Percentiles rank a stretch among this genome's conserved stretches.
Conservation (phyloP, 2,329 filamentous ascomycete species). For the Sphaerulina musiva region DNA sequence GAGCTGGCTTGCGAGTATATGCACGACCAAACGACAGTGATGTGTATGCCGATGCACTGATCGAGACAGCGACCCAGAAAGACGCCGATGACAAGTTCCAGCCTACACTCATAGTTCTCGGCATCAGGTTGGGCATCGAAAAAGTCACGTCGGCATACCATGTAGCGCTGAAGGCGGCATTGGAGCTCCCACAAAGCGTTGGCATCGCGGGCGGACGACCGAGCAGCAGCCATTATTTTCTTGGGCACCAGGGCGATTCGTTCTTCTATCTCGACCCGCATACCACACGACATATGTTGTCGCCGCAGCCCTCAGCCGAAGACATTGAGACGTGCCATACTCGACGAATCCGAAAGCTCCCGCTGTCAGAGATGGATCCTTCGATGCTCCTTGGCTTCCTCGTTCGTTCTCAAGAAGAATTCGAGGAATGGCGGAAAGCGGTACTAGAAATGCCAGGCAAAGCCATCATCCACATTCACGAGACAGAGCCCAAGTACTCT, state of each 20-base stretch:
- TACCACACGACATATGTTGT: slow-evolving; percentile 68
- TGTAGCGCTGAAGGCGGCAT: slow-evolving; percentile 76
- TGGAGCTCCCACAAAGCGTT: slow-evolving; percentile 87
- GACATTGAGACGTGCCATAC: slow-evolving; percentile 85
- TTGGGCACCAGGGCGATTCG: slow-evolving; percentile 64
- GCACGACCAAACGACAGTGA: slow-evolving; percentile 84
- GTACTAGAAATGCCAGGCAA: slow-evolving; percentile 56
- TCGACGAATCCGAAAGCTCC: slow-evolving; percentile 69
- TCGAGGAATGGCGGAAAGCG: slow-evolving; percentile 68
- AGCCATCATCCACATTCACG: slow-evolving; percentile 75
- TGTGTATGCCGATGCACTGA: slow-evolving; percentile 85
- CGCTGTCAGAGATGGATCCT: slow-evolving; percentile 90
- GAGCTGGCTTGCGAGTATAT: slow-evolving; percentile 68
- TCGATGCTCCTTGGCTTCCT: slow-evolving; percentile 96
- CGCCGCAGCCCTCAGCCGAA: slow-evolving; percentile 53
- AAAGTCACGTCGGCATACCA: slow-evolving; percentile 92
- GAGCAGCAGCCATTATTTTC: slow-evolving; percentile 76
- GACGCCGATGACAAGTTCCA: slow-evolving; percentile 60
- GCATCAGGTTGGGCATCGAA: slow-evolving; percentile 84
- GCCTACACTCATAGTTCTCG: slow-evolving; percentile 82
- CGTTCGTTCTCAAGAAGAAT: slow-evolving; percentile 75
- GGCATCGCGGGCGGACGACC: slow-evolving; percentile 93
- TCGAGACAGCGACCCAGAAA: slow-evolving; percentile 59
- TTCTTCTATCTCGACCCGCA: slow-evolving; percentile 97
- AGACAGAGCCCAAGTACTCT: slow-evolving; percentile 54